A percentile compares a stretch with the other conserved stretches of the same genome.
phyloP scores from a whole-genome alignment of 1,284 basidiomycete species.

The Butyriboletus appendiculatus region DNA sequence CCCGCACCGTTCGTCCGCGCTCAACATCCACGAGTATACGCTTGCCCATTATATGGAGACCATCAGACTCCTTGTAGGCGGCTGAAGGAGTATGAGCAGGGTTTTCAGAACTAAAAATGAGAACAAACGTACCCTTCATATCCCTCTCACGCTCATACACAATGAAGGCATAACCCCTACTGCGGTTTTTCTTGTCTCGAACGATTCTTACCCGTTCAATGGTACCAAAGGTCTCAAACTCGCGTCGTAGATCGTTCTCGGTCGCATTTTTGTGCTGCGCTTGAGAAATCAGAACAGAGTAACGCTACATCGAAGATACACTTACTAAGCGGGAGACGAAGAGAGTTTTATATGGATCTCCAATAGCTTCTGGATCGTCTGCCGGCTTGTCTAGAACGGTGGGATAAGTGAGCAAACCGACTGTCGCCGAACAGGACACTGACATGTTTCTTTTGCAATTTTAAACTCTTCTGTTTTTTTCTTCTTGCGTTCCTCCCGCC shows the following conservation, averaged over 20 bases:
- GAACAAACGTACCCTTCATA: constrained; percentile 83
- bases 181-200: constrained; percentile 84
- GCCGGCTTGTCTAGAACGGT: constrained; percentile 77
- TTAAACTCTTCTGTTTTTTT: constrained; percentile 80
- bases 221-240: constrained; percentile 94
- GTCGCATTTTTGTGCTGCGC: constrained; percentile 82
- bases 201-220: constrained; percentile 94
- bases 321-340: constrained; percentile 92
- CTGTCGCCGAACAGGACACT: constrained; percentile 33
- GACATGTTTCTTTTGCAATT: constrained; percentile 81
- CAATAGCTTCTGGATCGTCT: constrained; percentile 90
- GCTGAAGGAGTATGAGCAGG: constrained; percentile 49
- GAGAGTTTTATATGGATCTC: constrained; percentile 98
- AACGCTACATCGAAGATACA: constrained; percentile 8
- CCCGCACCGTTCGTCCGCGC: constrained; percentile 95
- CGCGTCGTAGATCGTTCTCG: constrained; percentile 88
- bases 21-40: constrained; percentile 97
- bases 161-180: constrained; percentile 94
- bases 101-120: constrained; percentile 10
- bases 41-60: constrained; percentile 93
- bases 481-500: constrained; percentile 80
- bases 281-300: constrained; percentile 26
- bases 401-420: constrained; percentile 11
- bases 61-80: constrained; percentile 99
- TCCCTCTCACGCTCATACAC: constrained; percentile 98